These are phyloP conservation scores for Medakamo hakoo DNA, from an alignment of 139 green algal genomes.

Conservation along the genomic window DNA sequence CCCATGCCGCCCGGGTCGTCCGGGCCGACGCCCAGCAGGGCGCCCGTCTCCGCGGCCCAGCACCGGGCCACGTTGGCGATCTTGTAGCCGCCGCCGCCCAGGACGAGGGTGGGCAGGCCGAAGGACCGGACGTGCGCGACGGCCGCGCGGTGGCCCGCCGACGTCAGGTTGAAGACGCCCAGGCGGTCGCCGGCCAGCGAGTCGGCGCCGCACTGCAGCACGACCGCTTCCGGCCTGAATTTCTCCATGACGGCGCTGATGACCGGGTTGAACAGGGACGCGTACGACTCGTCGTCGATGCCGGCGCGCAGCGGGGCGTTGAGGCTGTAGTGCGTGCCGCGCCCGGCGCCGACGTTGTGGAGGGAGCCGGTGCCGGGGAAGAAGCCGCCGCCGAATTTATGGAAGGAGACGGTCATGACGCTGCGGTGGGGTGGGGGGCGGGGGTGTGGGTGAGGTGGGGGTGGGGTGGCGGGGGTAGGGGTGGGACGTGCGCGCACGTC, in stretches of 20 bases:
- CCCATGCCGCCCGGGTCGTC: slow-evolving; percentile 26
- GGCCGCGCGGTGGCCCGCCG: slow-evolving; percentile 61
- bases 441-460: background rate
- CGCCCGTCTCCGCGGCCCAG: slow-evolving; percentile 88
- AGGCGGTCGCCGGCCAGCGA: slow-evolving; percentile 80
- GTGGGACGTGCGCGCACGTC: too few relatives aligned
- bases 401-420: slow-evolving; percentile 68
- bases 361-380: slow-evolving; percentile 89
- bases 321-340: slow-evolving; percentile 23
- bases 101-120: slow-evolving; percentile 65
- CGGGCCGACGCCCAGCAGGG: slow-evolving; percentile 5
- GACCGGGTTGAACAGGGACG: slow-evolving; percentile 45
- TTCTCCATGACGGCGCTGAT: slow-evolving; percentile 31
- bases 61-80: slow-evolving; percentile 91
- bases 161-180: slow-evolving; percentile 82
- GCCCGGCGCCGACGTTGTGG: slow-evolving; percentile 47
- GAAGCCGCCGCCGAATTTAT: slow-evolving; percentile 79
- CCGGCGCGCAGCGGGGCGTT: slow-evolving; percentile 62
- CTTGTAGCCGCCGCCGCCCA: slow-evolving; percentile 89
- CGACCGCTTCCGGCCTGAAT: slow-evolving; percentile 72
- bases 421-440: too few relatives aligned
- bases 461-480: too few relatives aligned
- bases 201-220: slow-evolving; percentile 86
- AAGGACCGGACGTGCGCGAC: slow-evolving; percentile 29
- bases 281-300: slow-evolving; percentile 65